Base-by-base conservation (phyloP, 129 eudicot species). In the Ambrosia trifida region DNA sequence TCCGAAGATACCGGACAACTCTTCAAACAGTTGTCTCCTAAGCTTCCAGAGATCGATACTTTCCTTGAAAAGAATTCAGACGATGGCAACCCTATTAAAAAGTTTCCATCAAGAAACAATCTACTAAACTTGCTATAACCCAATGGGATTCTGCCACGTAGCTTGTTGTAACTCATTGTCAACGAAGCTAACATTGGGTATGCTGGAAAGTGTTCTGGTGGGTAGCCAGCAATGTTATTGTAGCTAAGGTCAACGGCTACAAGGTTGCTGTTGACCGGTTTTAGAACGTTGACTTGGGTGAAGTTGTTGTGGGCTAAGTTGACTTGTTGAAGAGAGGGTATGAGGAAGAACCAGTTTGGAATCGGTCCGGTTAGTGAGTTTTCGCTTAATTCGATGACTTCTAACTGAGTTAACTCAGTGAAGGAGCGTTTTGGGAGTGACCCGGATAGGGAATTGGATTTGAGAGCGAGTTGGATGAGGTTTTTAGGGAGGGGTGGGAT, bases 91-190 rank as follows among this genome's bases (percentile, higher is more conserved):
- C 96, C 95, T 45, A 80, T 89, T 45, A 93, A 66, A 81, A n/a
- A 93, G 75, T 93, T 93, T n/a, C 98, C 98, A 28, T 93, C 98
- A 11, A 93, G 95, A 64, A 65, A 93, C 76, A 93, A 45, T 58
- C 98, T 70, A 64, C 63, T 79, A 14, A 93, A 57, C 18, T 83
- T 83, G 44, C 90, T 75, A 70, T 71, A 89, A 76, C 83, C 82
- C 90, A 66, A 70, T 36, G 98, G 98, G 66, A 93, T 83, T 53
- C 83, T 88, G 18, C 98, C 98, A 24, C 90, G 89, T 47, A 93
- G 72, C 9, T 81, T 70, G 81, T 93, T 93, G 87, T 89, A 83
- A 52, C 98, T 78, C 63, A 93, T 43, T 4, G 91, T 76, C 8
- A 93, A 81, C 0, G 96, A 85, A 3, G 91, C 79, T 18, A 93